A percentile compares a stretch with the other conserved stretches of the same genome.
These are phyloP conservation scores for Plasmopara halstedii DNA, from an alignment of 352 stramenopile species.

Conservation along the genomic window DNA sequence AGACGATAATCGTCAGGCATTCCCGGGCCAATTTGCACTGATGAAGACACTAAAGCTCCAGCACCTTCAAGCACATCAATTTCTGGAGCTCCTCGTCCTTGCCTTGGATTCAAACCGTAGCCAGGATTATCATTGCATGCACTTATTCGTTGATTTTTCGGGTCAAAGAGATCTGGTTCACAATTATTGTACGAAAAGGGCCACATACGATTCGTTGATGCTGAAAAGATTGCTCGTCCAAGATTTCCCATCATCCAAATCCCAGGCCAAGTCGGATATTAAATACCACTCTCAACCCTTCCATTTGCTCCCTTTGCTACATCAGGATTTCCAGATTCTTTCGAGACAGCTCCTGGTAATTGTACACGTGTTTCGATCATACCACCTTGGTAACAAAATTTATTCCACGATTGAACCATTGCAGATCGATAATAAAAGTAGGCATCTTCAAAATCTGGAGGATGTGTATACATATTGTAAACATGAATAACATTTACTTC, in stretches of 20 bases:
- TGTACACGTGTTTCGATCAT: constrained; percentile 88
- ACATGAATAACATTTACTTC: constrained; percentile 34
- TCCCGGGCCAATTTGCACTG: constrained; percentile 77
- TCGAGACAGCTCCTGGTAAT: constrained; percentile 63
- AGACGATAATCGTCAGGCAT: constrained; percentile 54
- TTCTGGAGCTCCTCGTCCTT: constrained; percentile 86
- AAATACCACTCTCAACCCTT: constrained; percentile 41
- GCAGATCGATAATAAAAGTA: constrained; percentile 52
- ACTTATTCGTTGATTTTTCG: constrained; percentile 36
- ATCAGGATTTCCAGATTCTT: constrained; percentile 40
- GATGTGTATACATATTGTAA: constrained; percentile 51
- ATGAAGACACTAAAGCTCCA: constrained; percentile 75
- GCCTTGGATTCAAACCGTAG: constrained; percentile 77
- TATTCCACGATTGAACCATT: constrained; percentile 92
- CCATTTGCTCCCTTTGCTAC: constrained; percentile 33
- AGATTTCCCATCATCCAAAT: constrained; percentile 94
- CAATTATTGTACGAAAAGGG: constrained; percentile 91
- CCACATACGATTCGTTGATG: constrained; percentile 88
- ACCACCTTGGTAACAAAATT: constrained; percentile 93
- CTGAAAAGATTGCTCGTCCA: constrained; percentile 87
- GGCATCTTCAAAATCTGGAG: constrained; percentile 36
- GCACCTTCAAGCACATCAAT: constrained; percentile 92
- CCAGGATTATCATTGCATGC: constrained; percentile 85
- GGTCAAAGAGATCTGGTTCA: constrained; percentile 33
- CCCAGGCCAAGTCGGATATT: constrained; percentile 78